Evolutionary conservation across 2,329 filamentous ascomycete species (phyloP), one percentile per base, ranked within the genome.

Genomic region (Colletotrichum sp.): DNA sequence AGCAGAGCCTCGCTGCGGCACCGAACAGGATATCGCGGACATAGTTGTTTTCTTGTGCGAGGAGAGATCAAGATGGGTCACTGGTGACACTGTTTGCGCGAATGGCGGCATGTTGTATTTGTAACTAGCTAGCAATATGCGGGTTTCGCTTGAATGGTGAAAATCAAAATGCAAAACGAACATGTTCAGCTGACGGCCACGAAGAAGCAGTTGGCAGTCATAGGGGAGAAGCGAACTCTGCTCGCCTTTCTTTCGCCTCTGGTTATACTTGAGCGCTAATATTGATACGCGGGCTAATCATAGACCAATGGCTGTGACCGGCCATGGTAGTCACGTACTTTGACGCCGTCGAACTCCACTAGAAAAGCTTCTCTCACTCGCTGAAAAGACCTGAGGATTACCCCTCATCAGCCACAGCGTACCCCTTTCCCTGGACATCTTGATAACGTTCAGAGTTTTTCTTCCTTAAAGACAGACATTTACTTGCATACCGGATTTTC

Each of bases 101-200:
- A 75, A 75, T 6, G 72, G 72, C 22, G 72, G 72, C 29, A 71
- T 72, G 69, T 16, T 75, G 6, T 74, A 65, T n/a, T 71, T 49
- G 2, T 74, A 70, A n/a, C 1, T 36, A 29, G 55, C 27, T 13
- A 29, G 55, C 22, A 59, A 22, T 22, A 12, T 49, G n/a, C 4
- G 6, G 9, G 44, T 49, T 8, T 49, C 44, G n/a, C 44, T 22
- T 13, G 44, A 49, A 1, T 49, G 19, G n/a, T 22, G 11, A 49
- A 12, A 22, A n/a, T 22, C 44, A n/a, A 49, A 1, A 49, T 49
- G 39, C 1, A 49, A 49, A 12, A 49, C 11, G 0, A 49, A 49
- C 44, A 22, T 49, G 44, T n/a, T 49, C 44, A 49, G 44, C 44
- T 49, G 0, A 49, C 44, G 19, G 0, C 0, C 44, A 49, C 19